A percentile compares a stretch with the other conserved stretches of the same genome.
Conservation (phyloP, 768 basidiomycete genomes). For the Auricularia cornea region DNA sequence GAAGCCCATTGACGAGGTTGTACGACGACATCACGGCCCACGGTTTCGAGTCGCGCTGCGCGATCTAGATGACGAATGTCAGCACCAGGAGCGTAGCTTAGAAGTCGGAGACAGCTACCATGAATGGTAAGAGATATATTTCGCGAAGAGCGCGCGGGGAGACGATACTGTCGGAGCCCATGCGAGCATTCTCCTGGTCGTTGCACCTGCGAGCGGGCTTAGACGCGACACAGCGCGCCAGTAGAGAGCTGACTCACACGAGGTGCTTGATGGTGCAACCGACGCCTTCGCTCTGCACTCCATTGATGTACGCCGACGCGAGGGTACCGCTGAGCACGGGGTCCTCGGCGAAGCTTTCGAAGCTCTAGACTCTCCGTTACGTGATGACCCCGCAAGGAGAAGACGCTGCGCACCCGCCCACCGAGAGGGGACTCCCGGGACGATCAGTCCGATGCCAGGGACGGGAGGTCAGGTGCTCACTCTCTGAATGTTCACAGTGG, state of each 20-base stretch:
- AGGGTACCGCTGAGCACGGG: constrained; percentile 64
- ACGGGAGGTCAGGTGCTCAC: constrained; percentile 28
- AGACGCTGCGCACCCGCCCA: constrained; percentile 41
- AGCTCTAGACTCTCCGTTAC: too few species aligned
- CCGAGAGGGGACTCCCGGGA: constrained; percentile 60
- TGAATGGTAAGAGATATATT: constrained; percentile 53
- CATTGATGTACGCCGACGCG: constrained; percentile 65
- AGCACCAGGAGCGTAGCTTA: not conserved
- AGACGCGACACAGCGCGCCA: too few species aligned
- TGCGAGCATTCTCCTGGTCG: constrained; percentile 74
- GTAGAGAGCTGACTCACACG: too few species aligned
- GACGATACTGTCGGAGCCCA: constrained; percentile 47
- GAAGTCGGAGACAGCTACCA: constrained; percentile 15
- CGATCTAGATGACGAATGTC: constrained; percentile 51
- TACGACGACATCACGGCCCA: constrained; percentile 70
- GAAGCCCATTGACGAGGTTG: constrained; percentile 52
- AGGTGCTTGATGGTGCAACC: constrained; percentile 78
- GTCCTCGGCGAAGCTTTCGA: constrained; percentile 76
- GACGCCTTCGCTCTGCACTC: constrained; percentile 66
- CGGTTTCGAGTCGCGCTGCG: constrained; percentile 52
- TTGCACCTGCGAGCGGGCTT: too few species aligned
- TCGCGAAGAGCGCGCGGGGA: constrained; percentile 47
- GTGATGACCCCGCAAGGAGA: too few species aligned
- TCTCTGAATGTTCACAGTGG: constrained; percentile 80
- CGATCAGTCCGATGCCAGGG: too few species aligned